Conservation (phyloP, 441 rosid genomes). For the Pelargonium australe region DNA sequence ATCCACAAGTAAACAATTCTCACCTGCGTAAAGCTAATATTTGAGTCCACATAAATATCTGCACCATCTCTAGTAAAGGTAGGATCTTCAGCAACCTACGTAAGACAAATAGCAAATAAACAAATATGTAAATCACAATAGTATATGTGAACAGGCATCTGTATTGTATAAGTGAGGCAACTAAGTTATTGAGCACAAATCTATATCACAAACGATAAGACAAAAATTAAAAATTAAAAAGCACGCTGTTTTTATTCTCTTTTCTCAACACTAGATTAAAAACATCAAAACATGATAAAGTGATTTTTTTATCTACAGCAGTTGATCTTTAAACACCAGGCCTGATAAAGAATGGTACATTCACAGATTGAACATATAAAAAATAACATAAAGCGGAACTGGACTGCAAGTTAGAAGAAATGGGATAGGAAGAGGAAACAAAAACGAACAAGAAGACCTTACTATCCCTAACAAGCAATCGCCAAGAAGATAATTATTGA, state of each 20-base stretch:
- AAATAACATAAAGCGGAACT: too few species aligned
- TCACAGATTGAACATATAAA: too few species aligned
- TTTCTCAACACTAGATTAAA: too few species aligned
- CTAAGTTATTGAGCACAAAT: background rate
- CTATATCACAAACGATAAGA: too few species aligned
- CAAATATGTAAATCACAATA: background rate
- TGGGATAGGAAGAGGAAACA: too few species aligned
- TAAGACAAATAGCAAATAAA: constrained; percentile 11
- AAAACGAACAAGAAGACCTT: too few species aligned
- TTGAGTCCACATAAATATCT: constrained; percentile 73
- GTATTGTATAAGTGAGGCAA: background rate
- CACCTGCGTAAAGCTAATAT: constrained; percentile 85
- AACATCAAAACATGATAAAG: background rate
- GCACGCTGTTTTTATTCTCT: too few species aligned
- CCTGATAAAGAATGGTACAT: background rate
- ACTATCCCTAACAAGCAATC: too few species aligned
- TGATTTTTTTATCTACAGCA: background rate
- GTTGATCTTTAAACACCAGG: background rate
- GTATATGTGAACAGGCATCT: background rate
- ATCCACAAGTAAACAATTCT: constrained; percentile 23
- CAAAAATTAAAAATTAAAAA: too few species aligned
- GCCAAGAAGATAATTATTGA: too few species aligned
- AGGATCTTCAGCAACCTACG: constrained; percentile 74
- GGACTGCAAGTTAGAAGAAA: too few species aligned
- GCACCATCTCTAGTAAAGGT: constrained; percentile 80